Percentiles rank a stretch among this genome's conserved stretches.
Conservation (phyloP, 1,139 yeast species). For the Hemisphaericaspora xylofermentans region DNA sequence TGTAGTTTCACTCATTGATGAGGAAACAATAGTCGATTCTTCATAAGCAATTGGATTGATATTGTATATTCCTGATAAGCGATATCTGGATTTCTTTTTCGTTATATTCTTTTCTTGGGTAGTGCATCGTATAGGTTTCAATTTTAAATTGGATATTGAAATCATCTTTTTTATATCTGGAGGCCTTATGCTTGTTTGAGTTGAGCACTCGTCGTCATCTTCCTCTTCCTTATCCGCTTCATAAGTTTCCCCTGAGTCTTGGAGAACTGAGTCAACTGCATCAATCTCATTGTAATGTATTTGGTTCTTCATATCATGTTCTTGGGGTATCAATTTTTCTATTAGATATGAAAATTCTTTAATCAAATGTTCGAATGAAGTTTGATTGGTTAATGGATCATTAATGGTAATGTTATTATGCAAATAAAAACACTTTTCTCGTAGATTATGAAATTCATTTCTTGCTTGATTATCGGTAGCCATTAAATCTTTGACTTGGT, state of each 20-base stretch:
- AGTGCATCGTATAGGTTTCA: slow-evolving; percentile 43
- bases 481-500: slow-evolving; percentile 26
- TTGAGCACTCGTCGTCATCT: background rate
- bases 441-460: slow-evolving; percentile 29
- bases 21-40: slow-evolving; percentile 11
- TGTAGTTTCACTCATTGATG: slow-evolving; percentile 4
- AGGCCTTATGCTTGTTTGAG: slow-evolving; percentile 9
- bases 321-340: slow-evolving; percentile 13
- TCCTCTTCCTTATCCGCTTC: slow-evolving; percentile 1
- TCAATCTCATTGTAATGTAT: background rate
- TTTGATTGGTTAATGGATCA: slow-evolving; percentile 40
- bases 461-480: slow-evolving; percentile 24
- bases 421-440: slow-evolving; percentile 33
- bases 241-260: too few species aligned
- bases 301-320: slow-evolving; percentile 2
- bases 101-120: slow-evolving; percentile 25
- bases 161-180: slow-evolving; percentile 22
- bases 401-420: slow-evolving; percentile 34
- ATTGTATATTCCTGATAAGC: slow-evolving; percentile 40
- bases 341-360: slow-evolving; percentile 45
- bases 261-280: too few species aligned
- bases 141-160: slow-evolving; percentile 38
- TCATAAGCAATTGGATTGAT: slow-evolving; percentile 34
- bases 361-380: slow-evolving; percentile 50
- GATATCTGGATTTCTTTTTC: slow-evolving; percentile 43